phyloP scores from a whole-genome alignment of 352 stramenopile genomes.

The Globisporangium viniferum region DNA sequence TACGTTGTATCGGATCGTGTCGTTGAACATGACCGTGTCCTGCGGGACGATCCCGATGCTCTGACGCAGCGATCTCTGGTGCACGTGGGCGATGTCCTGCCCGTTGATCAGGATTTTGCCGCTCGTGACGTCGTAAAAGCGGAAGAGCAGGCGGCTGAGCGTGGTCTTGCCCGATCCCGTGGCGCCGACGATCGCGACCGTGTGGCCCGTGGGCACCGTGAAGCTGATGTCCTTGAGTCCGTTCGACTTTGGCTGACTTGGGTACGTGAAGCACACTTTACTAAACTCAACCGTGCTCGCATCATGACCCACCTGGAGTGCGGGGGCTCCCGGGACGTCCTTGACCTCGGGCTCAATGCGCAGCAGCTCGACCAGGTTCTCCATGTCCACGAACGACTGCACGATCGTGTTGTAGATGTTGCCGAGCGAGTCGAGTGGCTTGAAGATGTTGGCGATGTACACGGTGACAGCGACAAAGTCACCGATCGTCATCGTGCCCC shows the following conservation, averaged over 20 bases:
- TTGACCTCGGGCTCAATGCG: constrained; percentile 90
- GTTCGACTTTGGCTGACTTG: constrained; percentile 78
- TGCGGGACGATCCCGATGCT: constrained; percentile 96
- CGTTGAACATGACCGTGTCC: constrained; percentile 97
- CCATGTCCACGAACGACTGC: constrained; percentile 96
- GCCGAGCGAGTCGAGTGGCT: constrained; percentile 95
- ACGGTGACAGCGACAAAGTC: constrained; percentile 95
- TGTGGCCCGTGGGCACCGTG: constrained; percentile 71
- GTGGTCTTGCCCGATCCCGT: constrained; percentile 94
- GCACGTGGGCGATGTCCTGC: constrained; percentile 84
- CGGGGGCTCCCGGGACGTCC: constrained; percentile 77
- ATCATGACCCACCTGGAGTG: constrained; percentile 34
- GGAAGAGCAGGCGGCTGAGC: constrained; percentile 92
- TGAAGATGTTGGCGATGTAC: constrained; percentile 96
- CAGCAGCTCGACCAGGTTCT: constrained; percentile 94
- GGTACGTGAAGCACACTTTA: constrained; percentile 91
- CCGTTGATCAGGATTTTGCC: constrained; percentile 86
- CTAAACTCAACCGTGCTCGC: constrained; percentile 87
- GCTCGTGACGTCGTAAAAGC: constrained; percentile 94
- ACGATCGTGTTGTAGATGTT: constrained; percentile 96
- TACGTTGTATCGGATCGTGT: constrained; percentile 96
- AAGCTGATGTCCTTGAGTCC: constrained; percentile 86
- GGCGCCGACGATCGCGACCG: constrained; percentile 91
- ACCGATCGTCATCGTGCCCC: constrained; percentile 77
- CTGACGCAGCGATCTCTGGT: constrained; percentile 86